Evolutionary conservation across 2,329 filamentous ascomycete genomes (phyloP), one percentile per base, ranked within the genome.

Genomic region (Neonectria magnoliae): DNA sequence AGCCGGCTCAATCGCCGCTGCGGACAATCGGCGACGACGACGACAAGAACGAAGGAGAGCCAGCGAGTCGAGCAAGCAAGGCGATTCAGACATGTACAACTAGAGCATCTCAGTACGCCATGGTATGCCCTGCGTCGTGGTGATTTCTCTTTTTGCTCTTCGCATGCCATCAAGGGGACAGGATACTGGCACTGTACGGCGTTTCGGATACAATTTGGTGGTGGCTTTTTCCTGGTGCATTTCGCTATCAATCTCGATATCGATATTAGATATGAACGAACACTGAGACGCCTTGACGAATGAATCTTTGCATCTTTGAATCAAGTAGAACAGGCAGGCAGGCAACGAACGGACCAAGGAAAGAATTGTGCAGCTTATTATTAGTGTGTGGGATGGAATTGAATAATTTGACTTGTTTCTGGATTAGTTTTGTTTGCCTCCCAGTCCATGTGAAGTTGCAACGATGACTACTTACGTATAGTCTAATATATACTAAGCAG

Each of bases 11-110:
- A 42, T 42, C 6, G 71, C 64, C 2, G 75, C 75, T 2, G 86
- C 85, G 5, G 84, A 89, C 62, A 84, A 85, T 62, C 79, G 88
- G 66, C 76, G 86, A 68, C 79, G 88, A 73, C 82, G 88, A 70
- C 81, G 88, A 68, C 75, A 84, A 65, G 88, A 90, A 76, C 81
- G 81, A 63, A 74, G 88, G 69, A 80, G 76, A 77, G 81, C 70
- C 68, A 81, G 71, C 76, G 71, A 70, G 47, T 29, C 55, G 25
- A 70, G 70, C 31, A 68, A 76, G 50, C 79, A 76, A 47, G 72
- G 74, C 2, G 77, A 73, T 48, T 69, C 69, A 18, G 79, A 81
- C 65, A 81, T 81, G 78, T 81, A 77, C 69, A 77, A 81, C 36
- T 79, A 76, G 69, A 41, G 57, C 41, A 8, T 33, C 22, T 41